Percentiles rank a stretch among this genome's conserved stretches.
Evolutionary conservation across 306 rosid species (phyloP).

Genomic region (Carpinus viminea): DNA sequence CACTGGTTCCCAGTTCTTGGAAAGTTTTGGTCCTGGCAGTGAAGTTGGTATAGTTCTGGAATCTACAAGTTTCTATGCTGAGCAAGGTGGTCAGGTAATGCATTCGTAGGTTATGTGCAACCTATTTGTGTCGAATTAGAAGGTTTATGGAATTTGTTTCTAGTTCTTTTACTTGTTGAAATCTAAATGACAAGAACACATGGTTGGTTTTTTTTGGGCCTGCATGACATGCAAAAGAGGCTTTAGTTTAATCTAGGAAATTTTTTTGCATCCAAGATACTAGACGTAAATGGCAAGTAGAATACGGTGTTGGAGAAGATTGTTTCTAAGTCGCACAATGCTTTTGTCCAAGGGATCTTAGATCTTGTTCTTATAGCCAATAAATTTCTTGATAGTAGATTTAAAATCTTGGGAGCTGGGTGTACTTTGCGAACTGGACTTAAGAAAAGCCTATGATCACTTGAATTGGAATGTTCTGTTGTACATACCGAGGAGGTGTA

Average conservation of each 20-base stretch:
- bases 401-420: too few species aligned
- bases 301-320: background rate
- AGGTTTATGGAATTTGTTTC: background rate
- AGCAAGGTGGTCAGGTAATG: conserved; percentile 99
- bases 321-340: too few species aligned
- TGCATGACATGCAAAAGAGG: background rate
- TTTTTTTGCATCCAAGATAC: background rate
- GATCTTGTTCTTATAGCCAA: too few species aligned
- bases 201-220: too few species aligned
- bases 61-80: conserved; percentile 96
- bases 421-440: too few species aligned
- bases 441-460: too few species aligned
- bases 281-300: background rate
- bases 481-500: too few species aligned
- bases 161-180: background rate
- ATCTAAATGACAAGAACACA: background rate
- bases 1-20: conserved; percentile 73
- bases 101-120: conserved; percentile 1
- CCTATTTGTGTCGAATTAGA: background rate
- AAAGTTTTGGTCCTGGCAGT: conserved; percentile 49
- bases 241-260: background rate
- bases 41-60: conserved; percentile 81
- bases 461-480: too few species aligned
- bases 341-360: too few species aligned
- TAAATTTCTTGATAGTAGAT: too few species aligned